Conservation (phyloP, 768 basidiomycete genomes). For the Harrya chromipes region DNA sequence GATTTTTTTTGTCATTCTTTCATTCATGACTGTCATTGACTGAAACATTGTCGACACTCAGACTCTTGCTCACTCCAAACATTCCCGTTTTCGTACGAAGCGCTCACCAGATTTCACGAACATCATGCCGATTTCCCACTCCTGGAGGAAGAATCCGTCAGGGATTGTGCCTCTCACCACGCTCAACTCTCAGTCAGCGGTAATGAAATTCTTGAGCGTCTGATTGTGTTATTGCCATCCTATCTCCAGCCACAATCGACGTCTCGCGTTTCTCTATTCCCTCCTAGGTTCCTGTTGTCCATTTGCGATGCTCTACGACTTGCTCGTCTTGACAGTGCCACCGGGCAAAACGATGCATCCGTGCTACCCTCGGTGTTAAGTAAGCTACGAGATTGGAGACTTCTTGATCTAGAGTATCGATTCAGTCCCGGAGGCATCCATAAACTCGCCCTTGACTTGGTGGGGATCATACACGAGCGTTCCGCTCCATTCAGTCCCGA, state of each 20-base stretch:
- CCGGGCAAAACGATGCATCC: neutral
- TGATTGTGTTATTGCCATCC: slow-evolving; percentile 15
- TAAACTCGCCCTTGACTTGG: slow-evolving; percentile 21
- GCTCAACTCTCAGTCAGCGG: slow-evolving; percentile 9
- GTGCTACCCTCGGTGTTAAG: slow-evolving; percentile 22
- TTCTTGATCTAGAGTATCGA: slow-evolving; percentile 18
- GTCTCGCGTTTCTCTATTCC: neutral
- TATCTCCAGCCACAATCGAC: slow-evolving; percentile 4
- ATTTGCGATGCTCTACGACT: slow-evolving; percentile 19
- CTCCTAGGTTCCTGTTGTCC: slow-evolving; percentile 21
- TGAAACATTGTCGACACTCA: slow-evolving; percentile 7
- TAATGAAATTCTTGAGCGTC: slow-evolving; percentile 8
- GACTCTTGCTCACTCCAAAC: neutral
- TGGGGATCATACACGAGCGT: slow-evolving; percentile 5
- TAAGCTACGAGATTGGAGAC: slow-evolving; percentile 24
- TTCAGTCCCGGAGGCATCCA: slow-evolving; percentile 8
- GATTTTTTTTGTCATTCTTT: slow-evolving; percentile 2
- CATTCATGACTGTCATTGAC: too few relatives aligned
- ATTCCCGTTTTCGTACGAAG: slow-evolving; percentile 6
- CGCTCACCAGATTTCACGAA: slow-evolving; percentile 17
- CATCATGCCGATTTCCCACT: slow-evolving; percentile 9
- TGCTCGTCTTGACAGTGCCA: neutral
- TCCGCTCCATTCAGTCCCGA: neutral
- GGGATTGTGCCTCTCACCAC: neutral
- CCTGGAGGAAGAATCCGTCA: slow-evolving; percentile 1